phyloP scores from a whole-genome alignment of 306 rosid species.

The Cicer yamashitae region DNA sequence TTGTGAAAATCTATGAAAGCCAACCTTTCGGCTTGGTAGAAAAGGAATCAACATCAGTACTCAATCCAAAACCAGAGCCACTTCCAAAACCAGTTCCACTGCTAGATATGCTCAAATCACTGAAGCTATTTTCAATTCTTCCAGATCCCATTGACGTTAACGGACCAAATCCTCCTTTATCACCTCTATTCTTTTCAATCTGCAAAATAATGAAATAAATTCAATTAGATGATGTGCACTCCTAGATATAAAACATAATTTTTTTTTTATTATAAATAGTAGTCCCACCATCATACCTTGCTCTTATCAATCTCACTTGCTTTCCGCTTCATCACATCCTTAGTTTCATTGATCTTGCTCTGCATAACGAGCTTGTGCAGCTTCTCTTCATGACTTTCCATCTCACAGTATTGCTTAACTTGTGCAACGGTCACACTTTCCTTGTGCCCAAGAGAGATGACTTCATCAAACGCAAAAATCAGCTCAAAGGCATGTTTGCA shows the following conservation, averaged over 20 bases:
- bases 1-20: slow-evolving; percentile 35
- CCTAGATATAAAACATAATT: background rate
- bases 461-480: slow-evolving; percentile 96
- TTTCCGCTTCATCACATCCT: slow-evolving; percentile 95
- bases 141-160: slow-evolving; percentile 92
- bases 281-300: slow-evolving; percentile 69
- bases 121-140: slow-evolving; percentile 78
- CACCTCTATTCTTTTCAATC: slow-evolving; percentile 92
- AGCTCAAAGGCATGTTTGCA: slow-evolving; percentile 89
- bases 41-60: slow-evolving; percentile 75
- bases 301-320: slow-evolving; percentile 99
- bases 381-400: slow-evolving; percentile 99
- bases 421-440: slow-evolving; percentile 86
- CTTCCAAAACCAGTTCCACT: slow-evolving; percentile 87
- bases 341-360: slow-evolving; percentile 94
- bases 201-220: slow-evolving; percentile 49
- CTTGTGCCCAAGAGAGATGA: slow-evolving; percentile 94
- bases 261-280: background rate
- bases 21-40: slow-evolving; percentile 87
- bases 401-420: slow-evolving; percentile 92
- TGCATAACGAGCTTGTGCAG: slow-evolving; percentile 89
- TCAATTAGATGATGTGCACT: slow-evolving; percentile 6
- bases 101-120: slow-evolving; percentile 80
- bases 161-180: slow-evolving; percentile 83
- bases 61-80: slow-evolving; percentile 84